A percentile compares a stretch with the other conserved stretches of the same genome.
These are phyloP conservation scores for Jackrogersella minutella DNA, from an alignment of 495 filamentous ascomycete genomes.

Conservation along the genomic window DNA sequence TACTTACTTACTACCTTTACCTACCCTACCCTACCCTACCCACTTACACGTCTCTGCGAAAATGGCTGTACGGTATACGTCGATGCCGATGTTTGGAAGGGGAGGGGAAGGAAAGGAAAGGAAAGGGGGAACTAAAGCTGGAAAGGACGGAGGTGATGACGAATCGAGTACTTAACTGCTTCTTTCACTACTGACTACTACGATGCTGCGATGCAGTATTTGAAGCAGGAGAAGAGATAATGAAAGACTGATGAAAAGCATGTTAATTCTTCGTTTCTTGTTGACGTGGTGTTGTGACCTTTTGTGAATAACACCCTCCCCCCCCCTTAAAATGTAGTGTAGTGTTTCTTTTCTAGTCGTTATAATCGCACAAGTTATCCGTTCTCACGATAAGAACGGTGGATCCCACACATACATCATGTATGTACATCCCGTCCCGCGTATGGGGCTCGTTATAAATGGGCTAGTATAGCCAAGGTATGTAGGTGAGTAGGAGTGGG, in stretches of 20 bases:
- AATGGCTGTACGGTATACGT: neutral
- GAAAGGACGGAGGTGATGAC: neutral
- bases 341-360: too few species aligned
- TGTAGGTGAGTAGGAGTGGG: too few species aligned
- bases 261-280: neutral
- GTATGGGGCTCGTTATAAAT: too few species aligned
- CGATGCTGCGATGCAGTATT: too few species aligned
- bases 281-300: neutral
- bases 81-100: neutral
- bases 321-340: too few species aligned
- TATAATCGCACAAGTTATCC: too few species aligned
- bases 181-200: neutral
- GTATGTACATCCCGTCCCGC: too few species aligned
- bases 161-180: neutral
- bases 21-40: neutral
- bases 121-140: too few species aligned
- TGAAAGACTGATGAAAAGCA: conserved; percentile 37
- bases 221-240: conserved; percentile 25
- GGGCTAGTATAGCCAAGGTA: too few species aligned
- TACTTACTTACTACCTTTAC: neutral
- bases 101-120: neutral
- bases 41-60: neutral
- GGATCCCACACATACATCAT: neutral
- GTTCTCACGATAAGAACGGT: neutral
- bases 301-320: too few species aligned